phyloP scores from a whole-genome alignment of 768 basidiomycete genomes.

The Atractiella rhizophila region DNA sequence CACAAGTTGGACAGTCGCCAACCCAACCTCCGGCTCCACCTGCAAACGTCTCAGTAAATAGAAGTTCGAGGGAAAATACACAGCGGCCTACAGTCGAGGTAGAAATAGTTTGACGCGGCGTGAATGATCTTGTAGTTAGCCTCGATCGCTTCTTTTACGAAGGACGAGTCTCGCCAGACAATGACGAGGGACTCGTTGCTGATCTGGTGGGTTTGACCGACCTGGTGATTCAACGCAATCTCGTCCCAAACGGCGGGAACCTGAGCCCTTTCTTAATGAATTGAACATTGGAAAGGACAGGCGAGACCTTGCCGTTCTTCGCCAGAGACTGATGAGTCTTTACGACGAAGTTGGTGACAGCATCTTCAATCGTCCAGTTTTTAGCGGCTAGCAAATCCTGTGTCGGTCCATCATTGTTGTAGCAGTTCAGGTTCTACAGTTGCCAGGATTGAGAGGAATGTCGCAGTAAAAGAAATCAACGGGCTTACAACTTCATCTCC shows the following conservation, averaged over 20 bases:
- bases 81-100: constrained; percentile 29
- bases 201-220: constrained; percentile 28
- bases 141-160: constrained; percentile 35
- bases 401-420: constrained; percentile 32
- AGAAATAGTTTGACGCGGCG: constrained; percentile 49
- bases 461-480: constrained; percentile 22
- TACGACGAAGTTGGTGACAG: constrained; percentile 37
- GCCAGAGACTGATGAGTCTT: constrained; percentile 35
- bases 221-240: constrained; percentile 36
- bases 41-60: constrained; percentile 23
- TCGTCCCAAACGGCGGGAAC: too few relatives aligned
- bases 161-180: constrained; percentile 33
- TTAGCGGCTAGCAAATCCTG: constrained; percentile 29
- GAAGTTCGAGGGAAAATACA: background rate
- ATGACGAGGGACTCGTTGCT: constrained; percentile 44
- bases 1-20: constrained; percentile 24
- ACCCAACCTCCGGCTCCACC: constrained; percentile 52
- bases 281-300: too few relatives aligned
- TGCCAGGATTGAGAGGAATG: background rate
- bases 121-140: constrained; percentile 42
- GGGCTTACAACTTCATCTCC: constrained; percentile 45
- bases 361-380: constrained; percentile 35
- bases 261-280: too few relatives aligned
- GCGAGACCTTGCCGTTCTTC: constrained; percentile 38
- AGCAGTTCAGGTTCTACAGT: constrained; percentile 6